phyloP scores from a whole-genome alignment of 2,329 filamentous ascomycete species.

The Sordariomycetes sp. region DNA sequence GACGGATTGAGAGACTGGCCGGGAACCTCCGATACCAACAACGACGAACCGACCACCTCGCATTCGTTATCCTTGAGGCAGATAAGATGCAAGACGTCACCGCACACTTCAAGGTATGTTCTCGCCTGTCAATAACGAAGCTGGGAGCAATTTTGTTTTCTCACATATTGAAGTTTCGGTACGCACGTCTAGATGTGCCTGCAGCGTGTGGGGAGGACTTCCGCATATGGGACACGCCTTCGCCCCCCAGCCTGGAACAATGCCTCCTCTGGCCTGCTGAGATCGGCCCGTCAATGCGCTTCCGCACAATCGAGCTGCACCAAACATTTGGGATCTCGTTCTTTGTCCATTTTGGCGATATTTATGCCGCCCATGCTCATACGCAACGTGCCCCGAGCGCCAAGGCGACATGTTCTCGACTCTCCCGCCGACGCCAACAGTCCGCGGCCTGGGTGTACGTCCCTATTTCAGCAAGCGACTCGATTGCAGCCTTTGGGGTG shows the following conservation, averaged over 20 bases:
- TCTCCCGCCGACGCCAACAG: constrained; percentile 5
- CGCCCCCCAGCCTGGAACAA: constrained; percentile 5
- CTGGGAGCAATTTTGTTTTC: background rate
- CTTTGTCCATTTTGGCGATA: constrained; percentile 3
- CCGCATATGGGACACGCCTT: constrained; percentile 9
- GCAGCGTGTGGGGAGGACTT: constrained; percentile 2
- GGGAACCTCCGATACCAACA: background rate
- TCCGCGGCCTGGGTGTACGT: constrained; percentile 9
- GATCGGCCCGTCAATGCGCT: constrained; percentile 4
- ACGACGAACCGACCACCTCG: background rate
- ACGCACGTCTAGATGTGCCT: constrained; percentile 7
- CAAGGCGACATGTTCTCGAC: constrained; percentile 5
- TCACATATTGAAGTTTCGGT: background rate
- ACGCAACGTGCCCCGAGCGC: constrained; percentile 6
- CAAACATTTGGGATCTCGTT: constrained; percentile 7
- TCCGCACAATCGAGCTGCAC: constrained; percentile 7
- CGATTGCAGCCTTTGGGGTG: constrained; percentile 6
- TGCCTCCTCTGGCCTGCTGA: constrained; percentile 6
- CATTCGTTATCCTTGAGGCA: constrained; percentile 6
- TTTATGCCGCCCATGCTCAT: constrained; percentile 9
- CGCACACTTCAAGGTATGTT: constrained; percentile 8
- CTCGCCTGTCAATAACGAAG: background rate
- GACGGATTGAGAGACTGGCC: constrained; percentile 7
- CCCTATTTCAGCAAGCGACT: constrained; percentile 8
- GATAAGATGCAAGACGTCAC: background rate